Base-by-base conservation (phyloP, 2,329 filamentous ascomycete species). In the Penicillium sp. region DNA sequence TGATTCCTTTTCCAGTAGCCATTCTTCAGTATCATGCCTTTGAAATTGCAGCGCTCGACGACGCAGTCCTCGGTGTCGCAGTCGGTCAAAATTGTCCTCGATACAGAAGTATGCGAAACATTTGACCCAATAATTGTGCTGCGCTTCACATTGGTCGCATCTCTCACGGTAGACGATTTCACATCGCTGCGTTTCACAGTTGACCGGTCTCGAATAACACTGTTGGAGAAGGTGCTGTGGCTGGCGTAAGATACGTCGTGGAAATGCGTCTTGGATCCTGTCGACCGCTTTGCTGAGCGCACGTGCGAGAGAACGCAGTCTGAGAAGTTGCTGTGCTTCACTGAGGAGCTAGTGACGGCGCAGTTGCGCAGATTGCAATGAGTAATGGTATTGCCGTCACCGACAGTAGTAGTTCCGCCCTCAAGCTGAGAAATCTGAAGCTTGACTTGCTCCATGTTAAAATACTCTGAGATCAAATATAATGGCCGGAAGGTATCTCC, bases 1-100 rank as follows among this genome's bases (percentile, higher is more conserved):
- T 53, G 50, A 2, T 68, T 69, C 50, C 59, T 61, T 55, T 61
- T 68, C 70, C 69, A 72, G 24, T 71, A 58, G 6, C 66, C 67
- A 58, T 67, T 60, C 49, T 64, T 62, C 14, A 70, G 44, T 35
- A 66, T 53, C 64, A 70, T 64, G 6, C 65, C 69, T 22, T 41
- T 61, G 11, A 71, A 69, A 4, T 64, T 57, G 9, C 61, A 62
- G 22, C 58, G 55, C 1, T 59, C 53, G 40, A 72, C 57, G 9
- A 64, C 40, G 56, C 68, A 71, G 7, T 68, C 58, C 0, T 54
- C 51, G 6, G 69, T 61, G 24, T 69, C 60, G n/a, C 69, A 71
- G 6, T 71, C 54, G 4, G 19, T 39, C 40, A 71, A 31, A 1
- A 7, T 37, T 4, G 60, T 33, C 52, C 49, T 62, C 37, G 59